Base-by-base conservation (phyloP, 805 yeast species). In the Ogataea nitratoaversa region DNA sequence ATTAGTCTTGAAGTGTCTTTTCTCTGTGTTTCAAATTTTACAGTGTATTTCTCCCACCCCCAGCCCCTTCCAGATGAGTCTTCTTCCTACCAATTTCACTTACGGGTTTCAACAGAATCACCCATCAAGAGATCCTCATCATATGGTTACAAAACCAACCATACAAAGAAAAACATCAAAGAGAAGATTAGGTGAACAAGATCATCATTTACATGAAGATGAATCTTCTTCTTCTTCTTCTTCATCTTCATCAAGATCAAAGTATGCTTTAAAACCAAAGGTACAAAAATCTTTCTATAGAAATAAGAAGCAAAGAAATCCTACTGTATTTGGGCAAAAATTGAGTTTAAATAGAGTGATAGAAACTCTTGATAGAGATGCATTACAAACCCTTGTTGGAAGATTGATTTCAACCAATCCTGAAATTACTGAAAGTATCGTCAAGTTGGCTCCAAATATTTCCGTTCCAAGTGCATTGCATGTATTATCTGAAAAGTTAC, bases 341-440 rank as follows among this genome's bases (percentile, higher is more conserved):
- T 69, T 86, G 37, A 84, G 93, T 4, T 56, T 84, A 16, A 59
- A 66, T 34, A 70, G 95, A 43, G 61, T 84, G 20, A 68, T 87
- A 17, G 93, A 87, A 57, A 76, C 83, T 8, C 65, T 87, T 43
- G 84, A 81, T 57, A 73, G 74, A 40, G 57, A 67, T 37, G 67
- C 77, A 32, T 66, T 87, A 27, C 78, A 76, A 51, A 50, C 52
- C 9, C 58, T 87, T 34, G 60, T 87, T 23, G 64, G 66, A 19
- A 65, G 68, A 25, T 65, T 87, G 37, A 71, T 86, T 23, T 64
- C 68, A 11, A 61, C 63, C 19, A 82, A 83, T 53, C 93, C 93
- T 0, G 84, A 81, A 52, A 61, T 84, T 7, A 63, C 72, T 1
- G 61, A 59, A 14, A 76, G 79, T 25, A 63, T 88, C 35, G 52